These are phyloP conservation scores for Fusarium napiforme DNA, from an alignment of 2,329 filamentous ascomycete genomes.

Conservation along the genomic window DNA sequence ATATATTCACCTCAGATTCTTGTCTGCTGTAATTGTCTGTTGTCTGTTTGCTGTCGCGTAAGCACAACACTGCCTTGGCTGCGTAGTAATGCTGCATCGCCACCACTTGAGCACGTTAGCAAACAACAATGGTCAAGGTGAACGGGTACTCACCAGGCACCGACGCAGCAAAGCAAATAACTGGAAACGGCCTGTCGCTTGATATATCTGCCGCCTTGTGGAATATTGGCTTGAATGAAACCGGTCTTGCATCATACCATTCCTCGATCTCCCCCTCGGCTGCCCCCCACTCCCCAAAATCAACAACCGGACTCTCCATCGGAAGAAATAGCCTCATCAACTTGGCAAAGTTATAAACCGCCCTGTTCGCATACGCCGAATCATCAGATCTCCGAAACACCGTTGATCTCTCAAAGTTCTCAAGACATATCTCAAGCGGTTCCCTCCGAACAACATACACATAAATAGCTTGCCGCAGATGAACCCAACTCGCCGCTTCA, in stretches of 20 bases:
- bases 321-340: neutral
- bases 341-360: neutral
- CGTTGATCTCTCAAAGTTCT: neutral
- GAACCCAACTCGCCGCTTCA: conserved; percentile 6
- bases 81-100: conserved; percentile 15
- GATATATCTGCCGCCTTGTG: rapidly evolving
- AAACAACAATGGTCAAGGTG: rapidly evolving
- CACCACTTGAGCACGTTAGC: neutral
- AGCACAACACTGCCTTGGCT: neutral
- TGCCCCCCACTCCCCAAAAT: neutral
- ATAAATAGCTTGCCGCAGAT: neutral
- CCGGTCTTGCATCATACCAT: neutral
- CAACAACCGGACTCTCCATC: rapidly evolving
- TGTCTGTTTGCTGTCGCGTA: neutral
- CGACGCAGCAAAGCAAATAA: neutral
- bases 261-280: neutral
- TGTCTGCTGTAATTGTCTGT: neutral
- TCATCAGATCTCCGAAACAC: conserved; percentile 3
- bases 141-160: neutral
- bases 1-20: neutral
- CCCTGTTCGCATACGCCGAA: conserved; percentile 1
- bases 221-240: conserved; percentile 1
- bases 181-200: neutral
- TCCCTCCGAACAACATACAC: neutral
- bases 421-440: neutral